phyloP scores from a whole-genome alignment of 75 land plant species.

The Larix kaempferi region DNA sequence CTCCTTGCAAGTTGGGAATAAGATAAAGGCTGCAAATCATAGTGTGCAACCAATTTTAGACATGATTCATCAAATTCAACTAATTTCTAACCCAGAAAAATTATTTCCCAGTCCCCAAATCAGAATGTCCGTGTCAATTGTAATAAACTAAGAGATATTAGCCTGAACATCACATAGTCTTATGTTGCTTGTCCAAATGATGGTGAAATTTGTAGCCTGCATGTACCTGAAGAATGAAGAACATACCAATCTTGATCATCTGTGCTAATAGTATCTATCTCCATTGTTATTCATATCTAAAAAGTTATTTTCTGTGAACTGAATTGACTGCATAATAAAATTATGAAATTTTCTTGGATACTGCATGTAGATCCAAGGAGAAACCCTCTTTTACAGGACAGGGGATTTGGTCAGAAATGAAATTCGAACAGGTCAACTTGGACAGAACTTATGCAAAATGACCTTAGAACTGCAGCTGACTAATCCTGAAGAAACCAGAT shows the following conservation, averaged over 20 bases:
- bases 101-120: neutral
- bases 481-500: neutral
- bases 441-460: neutral
- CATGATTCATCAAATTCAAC: neutral
- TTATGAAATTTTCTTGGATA: neutral
- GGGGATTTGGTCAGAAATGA: neutral
- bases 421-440: neutral
- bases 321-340: neutral
- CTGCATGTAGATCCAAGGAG: neutral
- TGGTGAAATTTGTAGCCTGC: neutral
- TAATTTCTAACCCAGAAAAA: neutral
- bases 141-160: constrained; percentile 4
- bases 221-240: neutral
- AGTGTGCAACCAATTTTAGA: neutral
- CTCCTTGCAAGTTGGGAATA: constrained; percentile 90
- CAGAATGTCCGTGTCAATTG: neutral
- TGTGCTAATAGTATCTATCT: neutral
- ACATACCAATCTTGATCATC: neutral
- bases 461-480: neutral
- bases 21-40: constrained; percentile 66
- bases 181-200: neutral
- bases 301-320: neutral
- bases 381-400: neutral
- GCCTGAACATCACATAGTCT: neutral
- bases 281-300: too few relatives aligned